Conservation (phyloP, 495 filamentous ascomycete genomes). For the Glutinoglossum americanum region DNA sequence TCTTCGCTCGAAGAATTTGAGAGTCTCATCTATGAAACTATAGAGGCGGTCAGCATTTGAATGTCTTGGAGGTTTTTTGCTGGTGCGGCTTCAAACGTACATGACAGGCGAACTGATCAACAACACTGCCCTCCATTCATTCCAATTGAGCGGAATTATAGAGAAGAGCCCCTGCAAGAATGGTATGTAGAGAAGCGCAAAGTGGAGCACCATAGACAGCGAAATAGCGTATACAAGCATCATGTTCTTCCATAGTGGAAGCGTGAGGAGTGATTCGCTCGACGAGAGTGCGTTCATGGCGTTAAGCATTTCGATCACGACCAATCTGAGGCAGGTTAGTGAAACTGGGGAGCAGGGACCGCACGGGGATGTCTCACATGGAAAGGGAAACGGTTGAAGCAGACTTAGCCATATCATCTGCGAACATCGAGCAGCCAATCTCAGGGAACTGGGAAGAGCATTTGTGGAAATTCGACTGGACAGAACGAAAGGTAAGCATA, state of each 20-base stretch:
- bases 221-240: conserved; percentile 87
- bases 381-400: conserved; percentile 90
- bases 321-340: conserved; percentile 32
- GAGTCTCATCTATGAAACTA: conserved; percentile 71
- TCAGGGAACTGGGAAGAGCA: conserved; percentile 74
- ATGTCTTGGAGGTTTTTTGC: not conserved
- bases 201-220: conserved; percentile 91
- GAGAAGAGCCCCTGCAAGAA: conserved; percentile 77
- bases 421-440: conserved; percentile 89
- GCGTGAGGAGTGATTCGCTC: conserved; percentile 80
- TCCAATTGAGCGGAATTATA: conserved; percentile 71
- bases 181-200: conserved; percentile 80
- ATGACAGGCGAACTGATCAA: conserved; percentile 81
- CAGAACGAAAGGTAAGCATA: conserved; percentile 4
- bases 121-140: conserved; percentile 85
- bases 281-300: conserved; percentile 97
- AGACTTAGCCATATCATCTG: conserved; percentile 68
- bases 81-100: conserved; percentile 30
- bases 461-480: conserved; percentile 69
- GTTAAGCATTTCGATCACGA: conserved; percentile 99
- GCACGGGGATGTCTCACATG: conserved; percentile 20
- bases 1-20: conserved; percentile 62
- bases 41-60: conserved; percentile 19
- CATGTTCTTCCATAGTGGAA: conserved; percentile 92
- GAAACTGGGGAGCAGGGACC: not conserved